phyloP scores from a whole-genome alignment of 352 stramenopile species.

The Globisporangium middletonii region DNA sequence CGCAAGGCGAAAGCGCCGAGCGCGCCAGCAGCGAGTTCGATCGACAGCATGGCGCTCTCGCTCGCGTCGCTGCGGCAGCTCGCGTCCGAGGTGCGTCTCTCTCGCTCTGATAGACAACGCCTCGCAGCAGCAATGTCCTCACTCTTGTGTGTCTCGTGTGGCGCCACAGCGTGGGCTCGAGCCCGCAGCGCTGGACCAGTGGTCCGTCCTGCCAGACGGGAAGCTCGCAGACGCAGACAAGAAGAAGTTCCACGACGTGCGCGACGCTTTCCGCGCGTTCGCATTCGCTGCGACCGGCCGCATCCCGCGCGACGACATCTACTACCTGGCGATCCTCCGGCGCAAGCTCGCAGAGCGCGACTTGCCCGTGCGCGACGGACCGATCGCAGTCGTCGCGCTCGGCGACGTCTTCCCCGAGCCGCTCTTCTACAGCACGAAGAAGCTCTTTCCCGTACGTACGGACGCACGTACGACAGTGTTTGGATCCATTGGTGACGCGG shows the following conservation, averaged over 20 bases:
- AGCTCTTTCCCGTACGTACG: slow-evolving; percentile 59
- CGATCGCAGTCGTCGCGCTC: slow-evolving; percentile 48
- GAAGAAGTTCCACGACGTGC: slow-evolving; percentile 37
- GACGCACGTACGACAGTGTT: too few relatives aligned
- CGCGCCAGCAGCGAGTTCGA: slow-evolving; percentile 9
- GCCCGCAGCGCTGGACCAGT: slow-evolving; percentile 19
- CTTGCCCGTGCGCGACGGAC: slow-evolving; percentile 61
- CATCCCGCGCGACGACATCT: slow-evolving; percentile 63
- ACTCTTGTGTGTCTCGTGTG: too few relatives aligned
- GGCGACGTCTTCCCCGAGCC: slow-evolving; percentile 50
- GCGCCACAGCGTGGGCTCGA: slow-evolving; percentile 46
- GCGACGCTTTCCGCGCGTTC: slow-evolving; percentile 45
- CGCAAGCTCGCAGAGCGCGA: slow-evolving; percentile 40
- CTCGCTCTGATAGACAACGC: neutral
- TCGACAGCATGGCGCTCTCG: slow-evolving; percentile 25
- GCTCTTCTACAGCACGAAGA: slow-evolving; percentile 70
- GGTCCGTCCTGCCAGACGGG: slow-evolving; percentile 33
- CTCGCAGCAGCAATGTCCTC: too few relatives aligned
- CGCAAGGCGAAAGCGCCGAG: neutral
- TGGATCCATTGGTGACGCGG: too few relatives aligned
- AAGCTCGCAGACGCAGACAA: slow-evolving; percentile 33
- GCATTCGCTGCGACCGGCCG: slow-evolving; percentile 23
- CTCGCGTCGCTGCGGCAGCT: slow-evolving; percentile 22
- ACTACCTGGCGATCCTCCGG: slow-evolving; percentile 62
- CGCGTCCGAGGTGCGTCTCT: neutral